These are phyloP conservation scores for Astraeus odoratus DNA, from an alignment of 768 basidiomycete genomes.

Conservation along the genomic window DNA sequence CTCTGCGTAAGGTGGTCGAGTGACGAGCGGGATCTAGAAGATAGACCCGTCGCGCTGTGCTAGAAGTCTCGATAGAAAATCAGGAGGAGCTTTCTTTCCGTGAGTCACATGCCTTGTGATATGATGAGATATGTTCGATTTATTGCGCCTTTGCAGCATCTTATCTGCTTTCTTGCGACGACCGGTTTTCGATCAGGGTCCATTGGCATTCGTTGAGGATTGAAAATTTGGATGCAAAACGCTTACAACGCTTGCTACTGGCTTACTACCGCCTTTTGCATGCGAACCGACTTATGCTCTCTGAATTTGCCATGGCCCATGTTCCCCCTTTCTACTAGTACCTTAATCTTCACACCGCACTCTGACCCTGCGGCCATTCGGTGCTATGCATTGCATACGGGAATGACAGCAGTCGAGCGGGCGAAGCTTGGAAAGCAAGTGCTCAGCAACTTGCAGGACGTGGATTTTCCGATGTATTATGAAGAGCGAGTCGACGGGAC, in stretches of 20 bases:
- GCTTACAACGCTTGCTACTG: constrained; percentile 66
- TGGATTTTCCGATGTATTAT: constrained; percentile 64
- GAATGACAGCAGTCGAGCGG: constrained; percentile 74
- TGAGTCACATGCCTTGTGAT: constrained; percentile 32
- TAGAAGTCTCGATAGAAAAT: constrained; percentile 55
- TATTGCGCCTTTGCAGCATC: too few relatives aligned
- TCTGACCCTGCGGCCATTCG: constrained; percentile 71
- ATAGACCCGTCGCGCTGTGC: constrained; percentile 53
- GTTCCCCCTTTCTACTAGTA: constrained; percentile 32
- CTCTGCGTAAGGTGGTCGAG: constrained; percentile 79
- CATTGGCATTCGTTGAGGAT: constrained; percentile 40
- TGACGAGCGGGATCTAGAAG: constrained; percentile 39
- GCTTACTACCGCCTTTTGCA: constrained; percentile 77
- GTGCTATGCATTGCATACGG: constrained; percentile 69
- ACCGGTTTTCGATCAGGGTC: constrained; percentile 42
- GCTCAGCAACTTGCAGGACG: constrained; percentile 51
- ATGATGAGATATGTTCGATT: too few relatives aligned
- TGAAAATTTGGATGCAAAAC: constrained; percentile 30
- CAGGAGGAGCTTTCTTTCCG: constrained; percentile 71
- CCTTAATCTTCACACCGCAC: constrained; percentile 30
- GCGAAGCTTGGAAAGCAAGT: constrained; percentile 54
- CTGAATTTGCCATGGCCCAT: constrained; percentile 54
- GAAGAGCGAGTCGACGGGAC: constrained; percentile 44
- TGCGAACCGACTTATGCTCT: constrained; percentile 64
- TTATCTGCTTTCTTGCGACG: constrained; percentile 44